A percentile compares a stretch with the other conserved stretches of the same genome.
Evolutionary conservation across 805 yeast species (phyloP).

Genomic region (Candida ortonii): DNA sequence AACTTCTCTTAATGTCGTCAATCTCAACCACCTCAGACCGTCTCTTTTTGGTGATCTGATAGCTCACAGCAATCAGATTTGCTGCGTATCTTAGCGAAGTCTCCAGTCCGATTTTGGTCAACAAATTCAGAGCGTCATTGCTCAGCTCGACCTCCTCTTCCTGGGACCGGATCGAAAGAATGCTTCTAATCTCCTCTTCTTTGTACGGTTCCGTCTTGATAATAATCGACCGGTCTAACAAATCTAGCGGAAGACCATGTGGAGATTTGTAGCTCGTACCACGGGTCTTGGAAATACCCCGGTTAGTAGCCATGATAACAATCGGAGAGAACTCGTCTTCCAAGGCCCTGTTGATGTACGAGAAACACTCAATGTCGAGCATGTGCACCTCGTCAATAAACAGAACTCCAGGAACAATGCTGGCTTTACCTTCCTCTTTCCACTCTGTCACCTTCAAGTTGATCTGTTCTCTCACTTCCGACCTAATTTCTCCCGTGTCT

Average conservation of each 20-base stretch:
- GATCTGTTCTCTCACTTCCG: conserved; percentile 69
- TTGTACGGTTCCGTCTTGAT: conserved; percentile 89
- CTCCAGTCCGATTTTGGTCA: conserved; percentile 70
- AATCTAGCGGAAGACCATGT: conserved; percentile 95
- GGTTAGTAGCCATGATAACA: conserved; percentile 92
- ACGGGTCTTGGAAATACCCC: conserved; percentile 87
- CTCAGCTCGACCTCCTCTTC: conserved; percentile 70
- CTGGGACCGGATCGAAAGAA: conserved; percentile 76
- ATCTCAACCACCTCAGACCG: conserved; percentile 62
- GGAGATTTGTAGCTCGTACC: conserved; percentile 91
- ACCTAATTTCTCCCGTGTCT: conserved; percentile 92
- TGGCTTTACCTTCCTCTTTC: conserved; percentile 98
- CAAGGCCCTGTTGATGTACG: conserved; percentile 89
- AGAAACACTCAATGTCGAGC: conserved; percentile 95
- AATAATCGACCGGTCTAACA: conserved; percentile 86
- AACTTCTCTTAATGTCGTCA: conserved; percentile 80
- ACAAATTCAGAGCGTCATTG: conserved; percentile 66
- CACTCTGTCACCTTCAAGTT: conserved; percentile 81
- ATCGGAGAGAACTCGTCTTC: conserved; percentile 92
- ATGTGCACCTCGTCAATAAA: conserved; percentile 98
- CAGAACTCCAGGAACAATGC: conserved; percentile 94
- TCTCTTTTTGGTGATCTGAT: conserved; percentile 74
- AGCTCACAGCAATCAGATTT: conserved; percentile 88
- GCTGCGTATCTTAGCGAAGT: conserved; percentile 89
- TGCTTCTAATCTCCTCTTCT: conserved; percentile 75